Conservation (phyloP, 2,329 filamentous ascomycete genomes). For the Diaporthe sp. region DNA sequence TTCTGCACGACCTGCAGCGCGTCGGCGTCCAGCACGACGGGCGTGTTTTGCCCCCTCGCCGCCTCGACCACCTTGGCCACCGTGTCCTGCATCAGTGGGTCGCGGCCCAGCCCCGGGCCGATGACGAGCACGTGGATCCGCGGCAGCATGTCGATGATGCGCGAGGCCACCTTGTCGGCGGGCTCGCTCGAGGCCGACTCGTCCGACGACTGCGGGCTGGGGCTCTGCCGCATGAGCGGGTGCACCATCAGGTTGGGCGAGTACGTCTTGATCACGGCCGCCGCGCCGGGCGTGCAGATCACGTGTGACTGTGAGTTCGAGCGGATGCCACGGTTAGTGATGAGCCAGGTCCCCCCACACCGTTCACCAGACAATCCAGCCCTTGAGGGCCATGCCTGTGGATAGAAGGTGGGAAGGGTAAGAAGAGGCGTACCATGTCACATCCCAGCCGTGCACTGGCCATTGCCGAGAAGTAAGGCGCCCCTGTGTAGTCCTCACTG, state of each 20-base stretch:
- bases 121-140: conserved; percentile 94
- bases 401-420: not conserved
- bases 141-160: conserved; percentile 84
- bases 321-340: conserved; percentile 16
- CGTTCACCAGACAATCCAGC: not conserved
- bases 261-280: conserved; percentile 94
- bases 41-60: conserved; percentile 78
- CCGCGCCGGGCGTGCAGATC: conserved; percentile 93
- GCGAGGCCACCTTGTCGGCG: conserved; percentile 72
- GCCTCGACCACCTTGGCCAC: conserved; percentile 84
- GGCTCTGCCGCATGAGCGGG: conserved; percentile 88
- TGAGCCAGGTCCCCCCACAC: too few species aligned
- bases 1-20: conserved; percentile 84
- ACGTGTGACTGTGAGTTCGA: conserved; percentile 79
- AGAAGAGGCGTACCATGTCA: conserved; percentile 78
- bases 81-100: conserved; percentile 90
- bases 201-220: conserved; percentile 60
- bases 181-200: conserved; percentile 61
- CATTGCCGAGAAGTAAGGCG: conserved; percentile 98
- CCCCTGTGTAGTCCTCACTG: conserved; percentile 95
- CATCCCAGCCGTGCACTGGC: conserved; percentile 91
- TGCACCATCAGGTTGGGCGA: conserved; percentile 99
- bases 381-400: not conserved
- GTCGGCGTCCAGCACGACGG: conserved; percentile 93
- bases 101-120: conserved; percentile 91